Conservation (phyloP, 83 land plant species). For the Picea mariana region DNA sequence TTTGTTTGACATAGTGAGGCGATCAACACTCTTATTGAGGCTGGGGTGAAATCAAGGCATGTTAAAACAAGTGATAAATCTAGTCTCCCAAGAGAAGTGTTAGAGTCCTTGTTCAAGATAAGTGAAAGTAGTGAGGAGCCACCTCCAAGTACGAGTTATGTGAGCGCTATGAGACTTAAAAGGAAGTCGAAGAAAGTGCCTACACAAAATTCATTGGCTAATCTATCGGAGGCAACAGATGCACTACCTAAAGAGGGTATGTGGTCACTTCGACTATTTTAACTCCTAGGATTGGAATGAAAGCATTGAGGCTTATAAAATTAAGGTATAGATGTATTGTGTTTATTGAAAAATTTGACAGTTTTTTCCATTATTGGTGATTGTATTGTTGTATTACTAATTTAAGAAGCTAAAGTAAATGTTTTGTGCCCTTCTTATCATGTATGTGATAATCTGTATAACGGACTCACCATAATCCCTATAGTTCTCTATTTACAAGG, state of each 20-base stretch:
- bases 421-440: too few species aligned
- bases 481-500: too few species aligned
- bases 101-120: conserved; percentile 46
- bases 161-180: conserved; percentile 5
- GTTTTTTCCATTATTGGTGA: too few species aligned
- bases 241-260: neutral
- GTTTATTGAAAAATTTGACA: too few species aligned
- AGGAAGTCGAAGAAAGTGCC: neutral
- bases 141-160: conserved; percentile 45
- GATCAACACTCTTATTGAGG: conserved; percentile 23
- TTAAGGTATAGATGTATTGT: too few species aligned
- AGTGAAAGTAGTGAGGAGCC: conserved; percentile 30
- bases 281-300: neutral
- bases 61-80: neutral
- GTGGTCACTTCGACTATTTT: neutral
- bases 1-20: conserved; percentile 24
- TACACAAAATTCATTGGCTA: conserved; percentile 8
- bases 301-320: too few species aligned
- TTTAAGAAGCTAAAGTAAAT: too few species aligned
- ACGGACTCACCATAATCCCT: too few species aligned
- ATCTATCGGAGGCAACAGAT: neutral
- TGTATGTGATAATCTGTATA: too few species aligned
- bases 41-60: conserved; percentile 16
- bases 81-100: conserved; percentile 46
- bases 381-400: too few species aligned